Conservation (phyloP, 129 eudicot species). For the Flaveria robusta region DNA sequence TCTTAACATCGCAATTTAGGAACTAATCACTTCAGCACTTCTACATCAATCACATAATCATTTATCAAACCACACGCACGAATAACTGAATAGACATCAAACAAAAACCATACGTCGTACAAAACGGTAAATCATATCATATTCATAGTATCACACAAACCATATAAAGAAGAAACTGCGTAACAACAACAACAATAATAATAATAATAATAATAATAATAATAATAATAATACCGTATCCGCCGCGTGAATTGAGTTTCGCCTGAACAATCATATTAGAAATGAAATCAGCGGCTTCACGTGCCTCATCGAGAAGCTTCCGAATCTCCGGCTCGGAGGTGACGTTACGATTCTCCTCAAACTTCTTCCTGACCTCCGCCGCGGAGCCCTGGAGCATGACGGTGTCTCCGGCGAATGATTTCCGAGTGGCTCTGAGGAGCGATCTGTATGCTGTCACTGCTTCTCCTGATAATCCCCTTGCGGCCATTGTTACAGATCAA, state of each 20-base stretch:
- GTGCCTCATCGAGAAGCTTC: constrained; percentile 65
- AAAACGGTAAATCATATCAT: too few relatives aligned
- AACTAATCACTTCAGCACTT: constrained; percentile 21
- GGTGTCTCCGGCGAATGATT: constrained; percentile 78
- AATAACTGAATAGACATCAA: not conserved
- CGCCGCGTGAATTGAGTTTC: constrained; percentile 71
- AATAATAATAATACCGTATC: constrained; percentile 51
- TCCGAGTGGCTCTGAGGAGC: constrained; percentile 68
- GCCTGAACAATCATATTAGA: constrained; percentile 81
- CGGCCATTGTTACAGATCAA: constrained; percentile 45
- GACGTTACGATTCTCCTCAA: constrained; percentile 77
- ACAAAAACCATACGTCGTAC: not conserved
- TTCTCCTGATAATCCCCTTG: constrained; percentile 42
- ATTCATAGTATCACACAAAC: not conserved
- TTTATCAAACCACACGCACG: not conserved
- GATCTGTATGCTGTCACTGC: constrained; percentile 70
- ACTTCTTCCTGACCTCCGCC: constrained; percentile 71
- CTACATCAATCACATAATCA: constrained; percentile 18
- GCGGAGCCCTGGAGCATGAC: constrained; percentile 75
- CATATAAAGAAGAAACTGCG: constrained; percentile 14
- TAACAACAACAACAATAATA: not conserved
- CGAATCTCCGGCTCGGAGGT: constrained; percentile 58
- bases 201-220: not conserved
- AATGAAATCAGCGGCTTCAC: constrained; percentile 77
- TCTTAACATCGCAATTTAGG: constrained; percentile 5